Conservation (phyloP, 2,329 filamentous ascomycete species). For the Knufia fluminis region DNA sequence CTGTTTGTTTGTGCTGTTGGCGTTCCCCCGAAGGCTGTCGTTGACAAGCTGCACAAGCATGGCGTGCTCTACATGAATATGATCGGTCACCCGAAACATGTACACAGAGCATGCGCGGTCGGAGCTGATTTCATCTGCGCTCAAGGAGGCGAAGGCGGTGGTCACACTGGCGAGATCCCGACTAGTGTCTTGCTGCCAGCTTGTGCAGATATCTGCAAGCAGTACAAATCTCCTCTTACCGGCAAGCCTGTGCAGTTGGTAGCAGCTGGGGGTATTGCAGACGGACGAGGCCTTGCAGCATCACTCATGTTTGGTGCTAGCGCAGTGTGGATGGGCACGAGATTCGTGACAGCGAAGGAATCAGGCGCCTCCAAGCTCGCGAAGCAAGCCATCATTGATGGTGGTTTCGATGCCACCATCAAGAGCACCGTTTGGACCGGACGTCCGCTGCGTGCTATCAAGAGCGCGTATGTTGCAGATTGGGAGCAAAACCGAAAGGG, state of each 20-base stretch:
- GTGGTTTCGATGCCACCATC: slow-evolving; percentile 62
- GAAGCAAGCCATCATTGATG: slow-evolving; percentile 49
- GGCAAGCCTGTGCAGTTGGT: slow-evolving; percentile 62
- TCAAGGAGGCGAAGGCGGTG: slow-evolving; percentile 40
- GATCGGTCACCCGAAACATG: slow-evolving; percentile 77
- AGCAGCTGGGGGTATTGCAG: slow-evolving; percentile 69
- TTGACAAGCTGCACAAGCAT: slow-evolving; percentile 60
- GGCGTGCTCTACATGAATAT: slow-evolving; percentile 81
- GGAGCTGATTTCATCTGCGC: slow-evolving; percentile 63
- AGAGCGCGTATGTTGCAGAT: slow-evolving; percentile 61
- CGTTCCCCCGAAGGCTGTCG: slow-evolving; percentile 59
- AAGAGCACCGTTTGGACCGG: slow-evolving; percentile 70
- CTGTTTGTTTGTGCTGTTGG: slow-evolving; percentile 74
- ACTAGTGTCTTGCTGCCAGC: slow-evolving; percentile 67
- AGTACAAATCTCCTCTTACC: slow-evolving; percentile 55
- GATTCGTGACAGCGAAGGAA: slow-evolving; percentile 68
- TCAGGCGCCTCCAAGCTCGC: slow-evolving; percentile 40
- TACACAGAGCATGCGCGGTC: slow-evolving; percentile 65
- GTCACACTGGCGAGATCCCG: slow-evolving; percentile 71
- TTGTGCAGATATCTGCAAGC: slow-evolving; percentile 64
- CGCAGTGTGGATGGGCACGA: slow-evolving; percentile 77
- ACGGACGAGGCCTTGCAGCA: slow-evolving; percentile 63
- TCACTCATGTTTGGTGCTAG: slow-evolving; percentile 69
- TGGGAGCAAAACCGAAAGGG: slow-evolving; percentile 61
- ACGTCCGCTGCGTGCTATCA: slow-evolving; percentile 61